Evolutionary conservation across 768 basidiomycete species (phyloP).

Genomic region (Trametes coccinea): DNA sequence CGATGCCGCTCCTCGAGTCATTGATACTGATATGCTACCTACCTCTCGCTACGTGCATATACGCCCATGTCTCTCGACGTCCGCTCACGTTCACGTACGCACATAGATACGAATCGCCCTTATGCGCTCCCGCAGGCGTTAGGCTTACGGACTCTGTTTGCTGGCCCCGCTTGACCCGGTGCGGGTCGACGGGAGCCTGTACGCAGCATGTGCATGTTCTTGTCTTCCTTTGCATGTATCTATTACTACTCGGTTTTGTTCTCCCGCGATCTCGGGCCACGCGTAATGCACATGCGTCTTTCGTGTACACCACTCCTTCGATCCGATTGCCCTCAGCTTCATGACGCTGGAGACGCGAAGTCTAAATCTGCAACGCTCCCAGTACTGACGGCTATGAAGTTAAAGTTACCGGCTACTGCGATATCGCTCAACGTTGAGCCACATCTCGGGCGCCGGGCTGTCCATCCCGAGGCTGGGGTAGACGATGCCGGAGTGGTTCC

Average conservation of each 20-base stretch:
- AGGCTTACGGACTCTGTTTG: not conserved
- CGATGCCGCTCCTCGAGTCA: not conserved
- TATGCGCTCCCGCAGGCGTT: slow-evolving; percentile 2
- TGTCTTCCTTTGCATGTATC: no score
- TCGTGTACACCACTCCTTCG: no score
- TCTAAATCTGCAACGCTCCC: not conserved
- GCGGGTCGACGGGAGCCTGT: no score
- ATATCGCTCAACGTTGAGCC: not conserved
- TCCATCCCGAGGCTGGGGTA: not conserved
- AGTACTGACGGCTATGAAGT: no score
- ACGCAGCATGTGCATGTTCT: no score
- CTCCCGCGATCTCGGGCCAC: no score
- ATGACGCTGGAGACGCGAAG: no score
- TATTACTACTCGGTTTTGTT: no score
- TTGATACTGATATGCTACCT: not conserved
- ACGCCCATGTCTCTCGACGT: not conserved
- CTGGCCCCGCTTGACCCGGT: no score
- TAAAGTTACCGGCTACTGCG: no score
- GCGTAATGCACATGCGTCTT: no score
- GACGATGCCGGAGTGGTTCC: slow-evolving; percentile 4
- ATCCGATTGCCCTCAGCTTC: no score
- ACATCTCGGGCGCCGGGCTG: slow-evolving; percentile 1
- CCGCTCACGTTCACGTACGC: not conserved
- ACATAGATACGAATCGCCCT: not conserved
- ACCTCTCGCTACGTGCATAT: not conserved